Evolutionary conservation across 345 rosid genomes (phyloP), one percentile per base, ranked within the genome.

Genomic region (Murraya koenigii): DNA sequence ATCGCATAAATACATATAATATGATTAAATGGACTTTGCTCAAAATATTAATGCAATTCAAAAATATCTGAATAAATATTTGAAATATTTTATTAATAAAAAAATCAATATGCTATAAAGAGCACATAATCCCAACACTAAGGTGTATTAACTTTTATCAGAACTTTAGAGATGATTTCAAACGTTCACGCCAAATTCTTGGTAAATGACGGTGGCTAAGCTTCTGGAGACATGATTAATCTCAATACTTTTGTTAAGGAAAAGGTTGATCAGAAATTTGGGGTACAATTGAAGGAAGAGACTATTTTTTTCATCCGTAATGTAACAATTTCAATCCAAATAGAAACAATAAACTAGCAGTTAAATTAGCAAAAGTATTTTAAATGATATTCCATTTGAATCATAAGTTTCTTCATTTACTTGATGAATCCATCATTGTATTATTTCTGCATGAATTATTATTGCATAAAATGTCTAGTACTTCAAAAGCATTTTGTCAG

Each of bases 171-270:
- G 23, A 76, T 78, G 80, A 79, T 82, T 65, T 84, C 87, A 25
- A 63, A 76, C 5, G 15, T 82, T 30, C 85, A 78, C 47, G 84
- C 84, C 33, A 84, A 82, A 79, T 80, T 74, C 83, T 84, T 78
- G 32, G 35, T 84, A 62, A 80, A 76, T 59, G 14, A 7, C 1
- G 55, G 75, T 22, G 73, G 52, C 10, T 35, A 80, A 33, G 80
- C 84, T 66, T 82, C 84, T n/a, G 76, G 25, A 54, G 86, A 84
- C 78, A 82, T 80, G 85, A 84, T 78, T 74, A 69, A 74, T 36
- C 86, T 84, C 70, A 82, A 80, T 70, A 74, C 35, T 66, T 44
- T 80, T 71, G 85, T 82, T 39, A 82, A 84, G 74, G 77, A 79
- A 17, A 79, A 78, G 71, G 81, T 82, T 66, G 41, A 76, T 41